Evolutionary conservation across 139 green algal genomes (phyloP).

Genomic region (Micromonas commoda): DNA sequence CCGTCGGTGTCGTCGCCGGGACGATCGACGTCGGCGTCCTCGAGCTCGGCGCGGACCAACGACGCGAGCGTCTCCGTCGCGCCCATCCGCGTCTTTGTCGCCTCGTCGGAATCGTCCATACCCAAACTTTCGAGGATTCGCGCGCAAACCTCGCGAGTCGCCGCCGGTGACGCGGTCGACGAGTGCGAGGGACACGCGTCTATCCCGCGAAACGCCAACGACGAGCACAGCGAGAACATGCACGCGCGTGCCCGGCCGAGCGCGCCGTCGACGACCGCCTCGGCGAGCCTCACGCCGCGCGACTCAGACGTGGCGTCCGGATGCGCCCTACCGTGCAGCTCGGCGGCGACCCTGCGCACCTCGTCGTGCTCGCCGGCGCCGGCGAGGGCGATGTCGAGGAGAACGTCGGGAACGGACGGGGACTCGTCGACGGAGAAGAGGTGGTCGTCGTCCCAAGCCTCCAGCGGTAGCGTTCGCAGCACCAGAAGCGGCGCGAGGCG

Average conservation of each 20-base stretch:
- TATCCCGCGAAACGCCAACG: not conserved
- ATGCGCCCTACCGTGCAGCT: not conserved
- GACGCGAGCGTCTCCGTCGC: conserved; percentile 14
- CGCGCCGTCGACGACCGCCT: not conserved
- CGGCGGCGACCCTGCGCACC: not conserved
- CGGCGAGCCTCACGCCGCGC: not conserved
- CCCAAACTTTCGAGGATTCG: no score
- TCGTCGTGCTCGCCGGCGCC: not conserved
- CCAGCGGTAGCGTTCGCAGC: not conserved
- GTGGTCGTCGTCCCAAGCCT: not conserved
- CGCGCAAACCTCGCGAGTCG: no score
- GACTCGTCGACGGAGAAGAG: not conserved
- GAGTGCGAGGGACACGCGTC: no score
- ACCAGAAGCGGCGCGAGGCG: conserved; percentile 12
- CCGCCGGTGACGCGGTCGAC: no score
- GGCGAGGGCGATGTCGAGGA: not conserved
- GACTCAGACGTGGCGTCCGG: not conserved
- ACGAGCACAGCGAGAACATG: not conserved
- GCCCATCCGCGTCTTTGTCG: not conserved
- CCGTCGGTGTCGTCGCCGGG: no score
- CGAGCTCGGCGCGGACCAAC: not conserved
- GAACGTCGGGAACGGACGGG: not conserved
- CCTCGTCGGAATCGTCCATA: not conserved
- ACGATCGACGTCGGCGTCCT: no score
- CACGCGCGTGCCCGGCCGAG: not conserved